Evolutionary conservation across 495 filamentous ascomycete genomes (phyloP), one percentile per base, ranked within the genome.

Genomic region (Penicillium robsamsonii): DNA sequence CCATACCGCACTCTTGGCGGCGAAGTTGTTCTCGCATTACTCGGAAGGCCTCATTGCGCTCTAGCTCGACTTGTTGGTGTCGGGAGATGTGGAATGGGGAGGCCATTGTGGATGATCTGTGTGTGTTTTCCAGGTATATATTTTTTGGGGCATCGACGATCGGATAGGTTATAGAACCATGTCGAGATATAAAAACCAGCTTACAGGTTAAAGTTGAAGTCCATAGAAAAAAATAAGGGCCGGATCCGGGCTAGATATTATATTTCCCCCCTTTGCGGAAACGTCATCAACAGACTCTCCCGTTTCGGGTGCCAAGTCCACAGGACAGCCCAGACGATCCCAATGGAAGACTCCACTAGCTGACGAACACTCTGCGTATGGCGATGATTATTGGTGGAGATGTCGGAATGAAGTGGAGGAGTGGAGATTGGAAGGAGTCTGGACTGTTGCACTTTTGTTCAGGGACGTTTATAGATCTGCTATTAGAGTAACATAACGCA

Each of bases 81-180:
- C 31, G 58, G 18, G 74, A 72, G 57, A 83, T 70, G 17, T 65
- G 69, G 56, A 83, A 83, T 0, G 80, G 79, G n/a, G 75, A 78
- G 25, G 66, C 66, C 69, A 75, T 73, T 38, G 11, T 60, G 18
- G 48, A 24, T 27, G 40, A 43, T 17, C 40, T 42, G 8, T 44
- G 1, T 50, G 40, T 38, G 6, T 50, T 27, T 27, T 27, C 4
- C 5, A 5, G 13, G 17, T 40, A 37, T 29, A 25, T 38, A 13
- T 17, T 15, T 9, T 35, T 48, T 13, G n/a, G 15, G 20, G 2
- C 22, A 15, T 27, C 24, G 17, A 45, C 42, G n/a, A 47, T 47
- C 29, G n/a, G 27, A 29, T 18, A 6, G 30, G 25, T 61, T 61
- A 64, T 15, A 60, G 53, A 38, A 64, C 30, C 58, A 61, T 64